Evolutionary conservation across 1,284 basidiomycete genomes (phyloP).

Genomic region (Peniophora sp.): DNA sequence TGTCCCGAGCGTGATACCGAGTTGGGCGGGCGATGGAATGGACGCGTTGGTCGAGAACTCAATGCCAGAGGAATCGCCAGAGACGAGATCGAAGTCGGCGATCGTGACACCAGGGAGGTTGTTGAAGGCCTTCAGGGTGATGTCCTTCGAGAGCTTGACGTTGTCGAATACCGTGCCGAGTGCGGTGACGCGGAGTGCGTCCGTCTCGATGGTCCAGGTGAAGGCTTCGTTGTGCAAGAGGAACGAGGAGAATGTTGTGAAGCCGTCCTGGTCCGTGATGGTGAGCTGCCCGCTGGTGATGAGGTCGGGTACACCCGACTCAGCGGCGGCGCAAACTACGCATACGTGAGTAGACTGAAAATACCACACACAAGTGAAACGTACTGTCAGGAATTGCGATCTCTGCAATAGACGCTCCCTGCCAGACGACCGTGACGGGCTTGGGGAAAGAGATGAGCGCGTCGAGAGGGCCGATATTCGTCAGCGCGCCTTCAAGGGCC

Average conservation of each 20-base stretch:
- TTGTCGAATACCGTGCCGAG: constrained; percentile 66
- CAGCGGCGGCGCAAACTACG: constrained; percentile 62
- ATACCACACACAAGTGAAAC: constrained; percentile 9
- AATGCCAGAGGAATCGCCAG: constrained; percentile 60
- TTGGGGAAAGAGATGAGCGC: constrained; percentile 54
- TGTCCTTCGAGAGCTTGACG: constrained; percentile 54
- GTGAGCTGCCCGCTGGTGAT: constrained; percentile 38
- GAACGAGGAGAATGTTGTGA: constrained; percentile 62
- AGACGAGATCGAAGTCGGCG: constrained; percentile 60
- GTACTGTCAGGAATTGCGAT: constrained; percentile 53
- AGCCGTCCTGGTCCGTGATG: constrained; percentile 50
- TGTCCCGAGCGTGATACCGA: constrained; percentile 69
- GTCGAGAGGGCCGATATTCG: constrained; percentile 58
- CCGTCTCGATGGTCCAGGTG: constrained; percentile 65
- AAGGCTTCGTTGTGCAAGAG: constrained; percentile 62
- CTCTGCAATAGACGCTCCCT: constrained; percentile 59
- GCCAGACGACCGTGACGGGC: constrained; percentile 55
- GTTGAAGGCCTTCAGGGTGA: constrained; percentile 70
- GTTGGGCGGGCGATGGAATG: constrained; percentile 63
- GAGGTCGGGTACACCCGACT: constrained; percentile 62
- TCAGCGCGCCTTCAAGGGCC: constrained; percentile 49
- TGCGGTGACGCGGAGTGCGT: constrained; percentile 54
- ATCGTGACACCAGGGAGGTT: constrained; percentile 62
- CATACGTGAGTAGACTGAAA: not conserved
- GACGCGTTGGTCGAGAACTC: constrained; percentile 58